These are phyloP conservation scores for Fusarium albidum DNA, from an alignment of 2,329 filamentous ascomycete species.

Conservation along the genomic window DNA sequence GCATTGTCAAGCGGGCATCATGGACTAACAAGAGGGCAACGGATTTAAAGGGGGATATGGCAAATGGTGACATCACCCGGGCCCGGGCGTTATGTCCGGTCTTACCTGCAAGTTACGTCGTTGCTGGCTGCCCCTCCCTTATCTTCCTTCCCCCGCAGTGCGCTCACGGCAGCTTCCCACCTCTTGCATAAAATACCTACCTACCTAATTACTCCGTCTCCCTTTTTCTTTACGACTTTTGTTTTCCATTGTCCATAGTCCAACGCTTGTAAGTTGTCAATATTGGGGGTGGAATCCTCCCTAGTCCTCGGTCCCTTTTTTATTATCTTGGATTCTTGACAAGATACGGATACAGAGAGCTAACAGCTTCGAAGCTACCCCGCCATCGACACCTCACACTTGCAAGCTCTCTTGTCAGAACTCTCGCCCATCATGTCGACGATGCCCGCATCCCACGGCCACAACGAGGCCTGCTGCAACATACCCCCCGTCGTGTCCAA, in stretches of 20 bases:
- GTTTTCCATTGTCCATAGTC: background rate
- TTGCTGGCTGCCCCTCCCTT: slow-evolving; percentile 15
- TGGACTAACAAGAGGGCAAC: too few species aligned
- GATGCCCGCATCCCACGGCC: slow-evolving; percentile 61
- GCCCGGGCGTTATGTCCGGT: too few species aligned
- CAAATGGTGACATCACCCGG: slow-evolving; percentile 28
- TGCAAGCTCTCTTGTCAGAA: too few species aligned
- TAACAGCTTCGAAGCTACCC: slow-evolving; percentile 22
- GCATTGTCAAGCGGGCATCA: background rate
- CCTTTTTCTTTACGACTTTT: background rate
- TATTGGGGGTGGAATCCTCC: background rate
- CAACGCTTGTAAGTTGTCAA: slow-evolving; percentile 4
- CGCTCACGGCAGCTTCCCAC: background rate
- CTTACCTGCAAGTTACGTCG: too few species aligned
- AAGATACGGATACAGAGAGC: background rate
- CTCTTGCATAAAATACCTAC: slow-evolving; percentile 1
- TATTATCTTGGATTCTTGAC: background rate
- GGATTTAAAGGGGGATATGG: background rate
- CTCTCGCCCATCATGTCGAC: slow-evolving; percentile 52
- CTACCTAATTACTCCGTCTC: too few species aligned
- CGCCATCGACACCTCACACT: slow-evolving; percentile 5
- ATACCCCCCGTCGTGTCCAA: slow-evolving; percentile 65
- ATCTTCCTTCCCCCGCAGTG: slow-evolving; percentile 20
- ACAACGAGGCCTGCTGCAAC: slow-evolving; percentile 66
- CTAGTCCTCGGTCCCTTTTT: background rate